A percentile compares a stretch with the other conserved stretches of the same genome.
Conservation (phyloP, 2,329 filamentous ascomycete species). For the Neoarthrinium moseri region DNA sequence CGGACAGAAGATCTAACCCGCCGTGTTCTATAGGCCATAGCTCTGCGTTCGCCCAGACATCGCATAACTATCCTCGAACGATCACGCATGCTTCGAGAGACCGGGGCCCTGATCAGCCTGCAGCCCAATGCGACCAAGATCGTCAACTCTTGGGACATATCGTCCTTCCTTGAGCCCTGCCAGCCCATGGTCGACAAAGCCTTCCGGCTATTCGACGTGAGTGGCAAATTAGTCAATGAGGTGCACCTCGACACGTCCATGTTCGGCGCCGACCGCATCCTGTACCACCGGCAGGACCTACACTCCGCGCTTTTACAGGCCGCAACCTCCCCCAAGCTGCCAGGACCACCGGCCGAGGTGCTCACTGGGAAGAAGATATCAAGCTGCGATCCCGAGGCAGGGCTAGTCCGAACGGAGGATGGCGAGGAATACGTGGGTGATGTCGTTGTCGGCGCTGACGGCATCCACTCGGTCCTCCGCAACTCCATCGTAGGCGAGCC, state of each 20-base stretch:
- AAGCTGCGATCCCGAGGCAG: conserved; percentile 39
- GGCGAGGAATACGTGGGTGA: conserved; percentile 28
- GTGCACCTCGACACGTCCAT: conserved; percentile 27
- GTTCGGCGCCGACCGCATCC: conserved; percentile 36
- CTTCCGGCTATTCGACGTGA: conserved; percentile 29
- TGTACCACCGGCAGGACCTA: conserved; percentile 40
- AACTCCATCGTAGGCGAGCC: conserved; percentile 14
- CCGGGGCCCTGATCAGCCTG: conserved; percentile 38
- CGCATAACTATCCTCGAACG: conserved; percentile 22
- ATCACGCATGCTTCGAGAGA: conserved; percentile 30
- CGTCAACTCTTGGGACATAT: conserved; percentile 27
- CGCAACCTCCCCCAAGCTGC: conserved; percentile 11
- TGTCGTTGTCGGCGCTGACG: conserved; percentile 35
- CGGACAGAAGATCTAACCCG: neutral
- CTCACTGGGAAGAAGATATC: conserved; percentile 22
- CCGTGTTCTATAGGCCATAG: conserved; percentile 27
- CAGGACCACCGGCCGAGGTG: conserved; percentile 24
- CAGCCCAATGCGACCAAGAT: conserved; percentile 40
- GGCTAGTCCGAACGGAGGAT: conserved; percentile 29
- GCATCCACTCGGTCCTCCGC: conserved; percentile 23
- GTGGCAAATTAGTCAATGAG: conserved; percentile 24
- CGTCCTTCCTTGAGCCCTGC: conserved; percentile 22
- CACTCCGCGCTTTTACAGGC: conserved; percentile 29
- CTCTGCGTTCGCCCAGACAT: conserved; percentile 27
- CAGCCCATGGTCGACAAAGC: conserved; percentile 32